phyloP scores from a whole-genome alignment of 371 early-diverging fungal species.

The Gilbertella persicaria region DNA sequence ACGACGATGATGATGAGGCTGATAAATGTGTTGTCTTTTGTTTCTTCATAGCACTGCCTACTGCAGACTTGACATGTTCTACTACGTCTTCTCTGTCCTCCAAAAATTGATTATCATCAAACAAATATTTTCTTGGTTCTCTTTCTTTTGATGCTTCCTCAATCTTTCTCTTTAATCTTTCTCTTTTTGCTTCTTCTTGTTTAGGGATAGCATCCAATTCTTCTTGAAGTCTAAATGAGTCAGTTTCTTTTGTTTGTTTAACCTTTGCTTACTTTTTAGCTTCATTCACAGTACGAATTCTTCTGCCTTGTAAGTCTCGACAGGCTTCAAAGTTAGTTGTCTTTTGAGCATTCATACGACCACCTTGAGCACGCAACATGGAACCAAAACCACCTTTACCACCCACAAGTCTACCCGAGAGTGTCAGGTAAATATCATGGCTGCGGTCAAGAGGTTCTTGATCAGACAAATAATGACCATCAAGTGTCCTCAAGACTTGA shows the following conservation, averaged over 20 bases:
- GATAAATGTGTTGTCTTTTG: conserved; percentile 29
- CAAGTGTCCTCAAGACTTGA: conserved; percentile 46
- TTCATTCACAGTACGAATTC: conserved; percentile 88
- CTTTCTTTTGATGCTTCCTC: conserved; percentile 76
- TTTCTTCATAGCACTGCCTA: conserved; percentile 50
- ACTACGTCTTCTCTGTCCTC: conserved; percentile 73
- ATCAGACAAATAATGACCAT: conserved; percentile 41
- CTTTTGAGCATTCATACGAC: conserved; percentile 87
- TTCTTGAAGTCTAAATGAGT: conserved; percentile 69
- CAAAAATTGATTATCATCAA: conserved; percentile 82
- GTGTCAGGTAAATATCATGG: conserved; percentile 8
- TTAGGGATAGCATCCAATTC: conserved; percentile 75
- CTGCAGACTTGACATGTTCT: conserved; percentile 73
- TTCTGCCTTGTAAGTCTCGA: conserved; percentile 89
- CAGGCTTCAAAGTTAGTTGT: conserved; percentile 93
- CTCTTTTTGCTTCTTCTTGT: conserved; percentile 66
- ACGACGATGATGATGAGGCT: conserved; percentile 22
- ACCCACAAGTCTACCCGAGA: conserved; percentile 58
- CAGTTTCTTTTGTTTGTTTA: neutral
- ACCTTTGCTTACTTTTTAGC: conserved; percentile 72
- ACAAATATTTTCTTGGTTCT: conserved; percentile 70
- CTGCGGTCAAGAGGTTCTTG: conserved; percentile 16
- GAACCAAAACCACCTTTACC: conserved; percentile 98
- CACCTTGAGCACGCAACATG: conserved; percentile 94
- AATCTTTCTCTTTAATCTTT: conserved; percentile 79